Percentiles rank a stretch among this genome's conserved stretches.
phyloP scores from a whole-genome alignment of 441 rosid genomes.

The Adansonia rubrostipa region DNA sequence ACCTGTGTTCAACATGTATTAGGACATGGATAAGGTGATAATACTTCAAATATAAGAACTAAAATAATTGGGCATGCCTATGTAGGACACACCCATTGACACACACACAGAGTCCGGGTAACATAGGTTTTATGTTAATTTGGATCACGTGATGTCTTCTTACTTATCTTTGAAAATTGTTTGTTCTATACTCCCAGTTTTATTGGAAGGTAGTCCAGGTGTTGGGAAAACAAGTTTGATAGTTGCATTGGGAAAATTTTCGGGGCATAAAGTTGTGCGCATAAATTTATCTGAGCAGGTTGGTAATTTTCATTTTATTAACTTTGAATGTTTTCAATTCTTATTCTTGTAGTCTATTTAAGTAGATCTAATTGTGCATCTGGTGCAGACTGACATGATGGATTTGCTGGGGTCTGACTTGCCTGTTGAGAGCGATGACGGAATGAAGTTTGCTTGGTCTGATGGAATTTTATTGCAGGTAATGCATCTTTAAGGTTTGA shows the following conservation, averaged over 20 bases:
- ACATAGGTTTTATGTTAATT: slow-evolving; percentile 3
- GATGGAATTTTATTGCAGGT: slow-evolving; percentile 98
- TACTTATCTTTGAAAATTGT: slow-evolving; percentile 26
- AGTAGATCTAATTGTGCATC: slow-evolving; percentile 32
- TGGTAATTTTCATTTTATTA: slow-evolving; percentile 20
- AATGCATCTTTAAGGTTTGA: slow-evolving; percentile 14
- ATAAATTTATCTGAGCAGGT: slow-evolving; percentile 99
- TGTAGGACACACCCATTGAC: too few relatives aligned
- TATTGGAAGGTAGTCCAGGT: slow-evolving; percentile 99
- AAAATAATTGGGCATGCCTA: too few relatives aligned
- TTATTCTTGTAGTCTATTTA: neutral
- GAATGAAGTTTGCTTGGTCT: slow-evolving; percentile 97
- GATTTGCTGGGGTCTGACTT: slow-evolving; percentile 97
- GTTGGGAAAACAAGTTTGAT: slow-evolving; percentile 98
- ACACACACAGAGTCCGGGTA: neutral
- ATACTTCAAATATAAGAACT: neutral
- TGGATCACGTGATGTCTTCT: slow-evolving; percentile 21
- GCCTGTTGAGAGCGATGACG: slow-evolving; percentile 87
- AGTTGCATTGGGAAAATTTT: slow-evolving; percentile 87
- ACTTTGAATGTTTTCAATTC: slow-evolving; percentile 23
- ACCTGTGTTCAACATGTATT: neutral
- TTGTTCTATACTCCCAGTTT: slow-evolving; percentile 53
- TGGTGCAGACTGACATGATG: slow-evolving; percentile 96
- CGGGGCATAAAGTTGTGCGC: slow-evolving; percentile 97
- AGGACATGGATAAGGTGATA: neutral